Percentiles rank a stretch among this genome's conserved stretches.
These are phyloP conservation scores for Scheffersomyces spartinae DNA, from an alignment of 805 yeast genomes.

Conservation along the genomic window DNA sequence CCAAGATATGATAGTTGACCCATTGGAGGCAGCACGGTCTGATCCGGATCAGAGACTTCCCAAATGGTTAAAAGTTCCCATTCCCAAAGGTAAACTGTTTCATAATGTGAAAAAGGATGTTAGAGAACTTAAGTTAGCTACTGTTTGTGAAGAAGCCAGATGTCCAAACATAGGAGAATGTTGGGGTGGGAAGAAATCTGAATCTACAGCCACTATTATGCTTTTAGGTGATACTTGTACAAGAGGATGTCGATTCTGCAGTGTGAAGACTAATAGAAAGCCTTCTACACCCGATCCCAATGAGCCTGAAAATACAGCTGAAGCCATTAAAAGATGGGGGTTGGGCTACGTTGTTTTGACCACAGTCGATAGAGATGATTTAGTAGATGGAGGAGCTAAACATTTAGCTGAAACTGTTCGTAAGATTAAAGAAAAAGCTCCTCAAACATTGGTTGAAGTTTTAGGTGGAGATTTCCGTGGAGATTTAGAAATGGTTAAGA, in stretches of 20 bases:
- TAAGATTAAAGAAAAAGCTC: slow-evolving; percentile 77
- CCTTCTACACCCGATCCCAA: slow-evolving; percentile 88
- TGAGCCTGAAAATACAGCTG: slow-evolving; percentile 98
- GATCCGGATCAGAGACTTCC: slow-evolving; percentile 72
- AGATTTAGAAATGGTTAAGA: slow-evolving; percentile 65
- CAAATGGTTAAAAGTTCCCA: slow-evolving; percentile 87
- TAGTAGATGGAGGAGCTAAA: slow-evolving; percentile 83
- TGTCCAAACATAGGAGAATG: slow-evolving; percentile 99
- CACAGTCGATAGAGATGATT: slow-evolving; percentile 94
- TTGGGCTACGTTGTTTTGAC: slow-evolving; percentile 95
- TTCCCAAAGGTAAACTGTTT: slow-evolving; percentile 88
- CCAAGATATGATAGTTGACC: slow-evolving; percentile 54
- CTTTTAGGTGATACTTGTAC: slow-evolving; percentile 97
- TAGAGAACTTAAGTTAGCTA: slow-evolving; percentile 76
- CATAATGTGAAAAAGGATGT: slow-evolving; percentile 76
- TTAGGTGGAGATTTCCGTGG: slow-evolving; percentile 95
- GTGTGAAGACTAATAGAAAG: slow-evolving; percentile 82
- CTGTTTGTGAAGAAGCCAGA: slow-evolving; percentile 97
- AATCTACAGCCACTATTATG: slow-evolving; percentile 97
- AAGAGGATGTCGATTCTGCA: slow-evolving; percentile 97
- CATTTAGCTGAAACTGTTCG: slow-evolving; percentile 84
- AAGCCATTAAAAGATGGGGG: slow-evolving; percentile 96
- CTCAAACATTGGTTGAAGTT: slow-evolving; percentile 86
- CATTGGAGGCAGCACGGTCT: slow-evolving; percentile 60
- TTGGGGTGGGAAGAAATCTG: slow-evolving; percentile 95